Conservation (phyloP, 208 protist genomes). For the Trypanosoma melophagium region DNA sequence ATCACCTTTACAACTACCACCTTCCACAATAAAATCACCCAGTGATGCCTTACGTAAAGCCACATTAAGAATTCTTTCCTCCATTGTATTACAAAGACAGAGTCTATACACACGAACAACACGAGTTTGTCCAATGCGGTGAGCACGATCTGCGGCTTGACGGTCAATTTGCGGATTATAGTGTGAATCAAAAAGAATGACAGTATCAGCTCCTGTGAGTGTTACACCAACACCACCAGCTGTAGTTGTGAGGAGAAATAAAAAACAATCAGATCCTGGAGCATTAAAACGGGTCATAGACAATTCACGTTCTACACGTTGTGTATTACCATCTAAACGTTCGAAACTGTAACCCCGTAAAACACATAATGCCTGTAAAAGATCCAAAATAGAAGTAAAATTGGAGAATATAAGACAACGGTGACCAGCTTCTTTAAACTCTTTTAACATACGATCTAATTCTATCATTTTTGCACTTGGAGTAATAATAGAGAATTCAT, state of each 20-base stretch:
- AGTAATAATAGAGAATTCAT: constrained; percentile 60
- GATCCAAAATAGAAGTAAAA: constrained; percentile 85
- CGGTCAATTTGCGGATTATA: constrained; percentile 99
- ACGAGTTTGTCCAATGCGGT: constrained; percentile 95
- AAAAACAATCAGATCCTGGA: constrained; percentile 83
- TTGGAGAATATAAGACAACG: constrained; percentile 91
- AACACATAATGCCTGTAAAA: constrained; percentile 79
- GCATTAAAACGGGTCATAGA: constrained; percentile 94
- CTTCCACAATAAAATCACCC: constrained; percentile 92
- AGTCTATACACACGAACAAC: constrained; percentile 95
- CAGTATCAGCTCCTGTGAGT: constrained; percentile 94
- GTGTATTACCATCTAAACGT: constrained; percentile 78
- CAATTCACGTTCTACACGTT: constrained; percentile 86
- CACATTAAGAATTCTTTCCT: constrained; percentile 94
- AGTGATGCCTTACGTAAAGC: constrained; percentile 92
- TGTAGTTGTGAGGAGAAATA: constrained; percentile 97
- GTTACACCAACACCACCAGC: constrained; percentile 99
- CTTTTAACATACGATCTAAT: constrained; percentile 90
- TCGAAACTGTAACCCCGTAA: constrained; percentile 79
- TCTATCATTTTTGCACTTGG: constrained; percentile 93
- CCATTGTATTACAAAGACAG: constrained; percentile 91
- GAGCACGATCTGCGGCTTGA: constrained; percentile 94
- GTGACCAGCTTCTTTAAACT: constrained; percentile 76
- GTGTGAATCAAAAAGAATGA: constrained; percentile 96
- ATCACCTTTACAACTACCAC: constrained; percentile 33